A percentile compares a stretch with the other conserved stretches of the same genome.
phyloP scores from a whole-genome alignment of 129 eudicot species.

The Sambucus nigra region DNA sequence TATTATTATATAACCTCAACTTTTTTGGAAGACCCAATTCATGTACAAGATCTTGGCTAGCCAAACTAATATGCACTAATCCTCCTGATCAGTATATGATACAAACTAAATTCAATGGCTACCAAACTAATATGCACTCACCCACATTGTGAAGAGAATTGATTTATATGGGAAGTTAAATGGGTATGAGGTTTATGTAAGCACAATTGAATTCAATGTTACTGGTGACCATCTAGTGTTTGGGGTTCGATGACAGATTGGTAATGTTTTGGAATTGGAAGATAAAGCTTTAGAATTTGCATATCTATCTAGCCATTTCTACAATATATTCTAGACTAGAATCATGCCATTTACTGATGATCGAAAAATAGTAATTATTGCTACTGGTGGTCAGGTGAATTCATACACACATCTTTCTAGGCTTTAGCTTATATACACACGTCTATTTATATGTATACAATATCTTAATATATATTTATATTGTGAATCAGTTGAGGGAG shows the following conservation, averaged over 20 bases:
- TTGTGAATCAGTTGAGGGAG: no score
- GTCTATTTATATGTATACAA: not conserved
- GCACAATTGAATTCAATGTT: conserved; percentile 59
- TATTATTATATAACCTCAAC: no score
- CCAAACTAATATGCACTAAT: no score
- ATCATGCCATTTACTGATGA: conserved; percentile 76
- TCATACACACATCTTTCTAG: not conserved
- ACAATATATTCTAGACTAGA: conserved; percentile 59
- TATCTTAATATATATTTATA: no score
- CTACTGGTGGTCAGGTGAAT: conserved; percentile 85
- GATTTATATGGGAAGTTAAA: conserved; percentile 54
- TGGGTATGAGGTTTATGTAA: conserved; percentile 76
- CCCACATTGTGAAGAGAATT: conserved; percentile 49
- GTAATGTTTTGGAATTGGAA: conserved; percentile 68
- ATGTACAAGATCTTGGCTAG: no score
- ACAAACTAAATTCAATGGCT: no score
- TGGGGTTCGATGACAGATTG: conserved; percentile 73
- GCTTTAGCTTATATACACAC: not conserved
- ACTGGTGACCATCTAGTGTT: conserved; percentile 59
- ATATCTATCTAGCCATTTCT: conserved; percentile 68
- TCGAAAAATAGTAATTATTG: conserved; percentile 55
- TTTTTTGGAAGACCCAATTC: no score
- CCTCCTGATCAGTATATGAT: no score
- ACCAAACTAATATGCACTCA: no score
- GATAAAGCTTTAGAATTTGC: conserved; percentile 28